phyloP scores from a whole-genome alignment of 371 early-diverging fungal species.

The Capniomyces stellatus region DNA sequence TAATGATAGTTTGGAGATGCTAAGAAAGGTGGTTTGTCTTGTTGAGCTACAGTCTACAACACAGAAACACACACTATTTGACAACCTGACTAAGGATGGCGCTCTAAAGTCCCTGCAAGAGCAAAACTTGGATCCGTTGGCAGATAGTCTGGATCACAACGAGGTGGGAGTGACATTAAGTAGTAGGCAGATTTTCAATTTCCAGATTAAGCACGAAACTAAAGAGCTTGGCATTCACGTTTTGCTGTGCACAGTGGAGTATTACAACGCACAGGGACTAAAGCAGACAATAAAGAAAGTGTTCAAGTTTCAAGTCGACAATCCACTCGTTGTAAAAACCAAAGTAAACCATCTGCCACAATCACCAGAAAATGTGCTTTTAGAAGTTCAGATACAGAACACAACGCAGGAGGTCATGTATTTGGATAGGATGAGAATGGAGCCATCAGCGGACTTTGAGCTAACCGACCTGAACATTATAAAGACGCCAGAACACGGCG shows the following conservation, averaged over 20 bases:
- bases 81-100: neutral
- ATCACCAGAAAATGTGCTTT: constrained; percentile 34
- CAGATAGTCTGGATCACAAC: neutral
- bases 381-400: constrained; percentile 90
- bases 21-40: constrained; percentile 52
- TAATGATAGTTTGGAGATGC: constrained; percentile 44
- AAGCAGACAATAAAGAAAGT: constrained; percentile 66
- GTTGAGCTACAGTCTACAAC: constrained; percentile 74
- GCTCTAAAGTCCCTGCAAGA: neutral
- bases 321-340: constrained; percentile 90
- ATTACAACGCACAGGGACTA: constrained; percentile 41
- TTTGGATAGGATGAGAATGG: constrained; percentile 75
- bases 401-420: constrained; percentile 58
- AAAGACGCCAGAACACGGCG: neutral
- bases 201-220: constrained; percentile 62
- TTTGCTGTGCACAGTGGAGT: constrained; percentile 74
- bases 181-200: constrained; percentile 31
- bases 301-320: constrained; percentile 88
- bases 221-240: constrained; percentile 87
- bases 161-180: constrained; percentile 17
- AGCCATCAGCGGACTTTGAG: constrained; percentile 49
- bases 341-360: constrained; percentile 51
- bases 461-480: constrained; percentile 7
- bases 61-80: constrained; percentile 12
- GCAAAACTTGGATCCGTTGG: neutral